phyloP scores from a whole-genome alignment of 108 stramenopile species.

The Cyclotella sp. region DNA sequence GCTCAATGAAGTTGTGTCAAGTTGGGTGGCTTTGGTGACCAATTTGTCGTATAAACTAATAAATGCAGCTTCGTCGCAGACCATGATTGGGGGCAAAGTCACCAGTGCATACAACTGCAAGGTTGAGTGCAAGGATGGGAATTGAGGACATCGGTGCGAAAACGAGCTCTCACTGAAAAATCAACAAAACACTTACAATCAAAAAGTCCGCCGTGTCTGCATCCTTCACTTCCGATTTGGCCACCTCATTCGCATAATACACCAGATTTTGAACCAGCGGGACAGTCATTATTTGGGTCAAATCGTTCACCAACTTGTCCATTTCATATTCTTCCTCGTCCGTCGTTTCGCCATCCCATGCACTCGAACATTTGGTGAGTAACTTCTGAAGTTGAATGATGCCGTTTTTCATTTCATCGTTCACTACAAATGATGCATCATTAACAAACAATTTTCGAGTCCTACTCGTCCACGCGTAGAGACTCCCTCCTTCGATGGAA shows the following conservation, averaged over 20 bases:
- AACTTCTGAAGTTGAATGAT: conserved; percentile 48
- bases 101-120: conserved; percentile 31
- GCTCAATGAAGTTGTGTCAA: not conserved
- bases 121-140: not conserved
- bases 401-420: conserved; percentile 56
- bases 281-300: conserved; percentile 63
- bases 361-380: conserved; percentile 22
- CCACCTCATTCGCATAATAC: conserved; percentile 45
- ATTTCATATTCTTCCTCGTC: conserved; percentile 32
- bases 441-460: conserved; percentile 58
- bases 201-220: conserved; percentile 9
- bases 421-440: conserved; percentile 49
- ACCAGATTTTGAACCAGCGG: conserved; percentile 80
- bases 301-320: conserved; percentile 14
- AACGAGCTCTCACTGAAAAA: not conserved
- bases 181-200: conserved; percentile 7
- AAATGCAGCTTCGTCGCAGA: conserved; percentile 25
- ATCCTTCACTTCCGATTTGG: not conserved
- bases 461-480: conserved; percentile 70
- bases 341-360: conserved; percentile 23
- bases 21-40: conserved; percentile 24
- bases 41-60: conserved; percentile 27
- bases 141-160: not conserved
- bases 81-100: conserved; percentile 29
- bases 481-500: conserved; percentile 57